phyloP scores from a whole-genome alignment of 2,329 filamentous ascomycete genomes.

The Colletotrichum cordylinicola region DNA sequence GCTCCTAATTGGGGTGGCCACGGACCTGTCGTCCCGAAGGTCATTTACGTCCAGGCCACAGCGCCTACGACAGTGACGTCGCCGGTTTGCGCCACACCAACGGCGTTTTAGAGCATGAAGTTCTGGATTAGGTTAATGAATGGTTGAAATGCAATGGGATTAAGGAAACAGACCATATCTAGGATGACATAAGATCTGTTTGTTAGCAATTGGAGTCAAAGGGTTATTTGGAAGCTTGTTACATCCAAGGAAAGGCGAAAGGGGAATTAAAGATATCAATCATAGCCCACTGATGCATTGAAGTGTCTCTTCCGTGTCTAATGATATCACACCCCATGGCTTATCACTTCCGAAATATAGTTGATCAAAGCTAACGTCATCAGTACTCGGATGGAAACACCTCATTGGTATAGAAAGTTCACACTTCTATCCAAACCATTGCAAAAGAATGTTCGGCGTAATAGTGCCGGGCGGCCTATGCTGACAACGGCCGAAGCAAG shows the following conservation, averaged over 20 bases:
- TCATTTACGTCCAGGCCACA: neutral
- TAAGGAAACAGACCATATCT: neutral
- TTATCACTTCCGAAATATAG: too few species aligned
- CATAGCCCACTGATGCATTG: neutral
- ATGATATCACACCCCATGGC: too few species aligned
- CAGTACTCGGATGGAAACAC: neutral
- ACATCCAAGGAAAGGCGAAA: neutral
- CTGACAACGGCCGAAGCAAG: neutral
- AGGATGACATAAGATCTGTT: neutral
- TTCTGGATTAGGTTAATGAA: neutral
- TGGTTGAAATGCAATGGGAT: neutral
- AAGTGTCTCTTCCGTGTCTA: neutral
- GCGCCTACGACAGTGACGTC: neutral
- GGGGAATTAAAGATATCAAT: neutral
- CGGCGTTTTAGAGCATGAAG: neutral
- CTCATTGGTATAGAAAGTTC: neutral
- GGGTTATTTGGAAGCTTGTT: neutral
- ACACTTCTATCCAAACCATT: fast-evolving
- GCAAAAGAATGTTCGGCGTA: neutral
- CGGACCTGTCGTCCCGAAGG: neutral
- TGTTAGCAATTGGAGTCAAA: neutral
- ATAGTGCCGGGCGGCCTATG: neutral
- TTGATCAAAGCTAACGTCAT: too few species aligned
- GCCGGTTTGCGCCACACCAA: neutral
- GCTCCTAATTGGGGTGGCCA: constrained; percentile 1